Percentiles rank a stretch among this genome's conserved stretches.
Conservation (phyloP, 2,329 filamentous ascomycete genomes). For the Lachnellula subtilissima region DNA sequence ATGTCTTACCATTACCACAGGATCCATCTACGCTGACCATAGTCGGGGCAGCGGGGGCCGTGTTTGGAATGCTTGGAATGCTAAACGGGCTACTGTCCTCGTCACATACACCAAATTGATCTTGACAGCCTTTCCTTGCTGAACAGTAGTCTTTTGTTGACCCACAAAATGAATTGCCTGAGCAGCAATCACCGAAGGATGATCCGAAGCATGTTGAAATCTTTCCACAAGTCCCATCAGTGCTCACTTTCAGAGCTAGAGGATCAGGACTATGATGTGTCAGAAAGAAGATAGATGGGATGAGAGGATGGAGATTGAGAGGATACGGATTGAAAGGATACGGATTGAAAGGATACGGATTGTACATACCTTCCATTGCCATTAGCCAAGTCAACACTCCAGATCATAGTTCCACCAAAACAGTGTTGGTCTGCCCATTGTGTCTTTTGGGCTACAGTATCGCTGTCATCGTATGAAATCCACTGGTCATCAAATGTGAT, state of each 20-base stretch:
- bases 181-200: slow-evolving; percentile 14
- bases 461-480: slow-evolving; percentile 38
- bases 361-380: slow-evolving; percentile 17
- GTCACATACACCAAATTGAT: slow-evolving; percentile 13
- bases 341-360: too few species aligned
- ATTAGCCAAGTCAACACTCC: slow-evolving; percentile 26
- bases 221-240: slow-evolving; percentile 12
- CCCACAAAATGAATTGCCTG: slow-evolving; percentile 11
- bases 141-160: slow-evolving; percentile 8
- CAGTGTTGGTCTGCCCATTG: slow-evolving; percentile 25
- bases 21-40: not conserved
- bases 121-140: slow-evolving; percentile 13
- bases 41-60: not conserved
- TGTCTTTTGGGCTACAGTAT: slow-evolving; percentile 33
- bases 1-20: slow-evolving; percentile 3
- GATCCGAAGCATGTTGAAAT: slow-evolving; percentile 6
- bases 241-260: not conserved
- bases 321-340: too few species aligned
- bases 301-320: too few species aligned
- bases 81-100: not conserved
- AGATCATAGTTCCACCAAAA: slow-evolving; percentile 28
- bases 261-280: not conserved
- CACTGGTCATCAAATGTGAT: slow-evolving; percentile 36
- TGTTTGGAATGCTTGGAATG: not conserved
- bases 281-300: not conserved